Base-by-base conservation (phyloP, 805 yeast genomes). In the Ogataea nitratoaversa region DNA sequence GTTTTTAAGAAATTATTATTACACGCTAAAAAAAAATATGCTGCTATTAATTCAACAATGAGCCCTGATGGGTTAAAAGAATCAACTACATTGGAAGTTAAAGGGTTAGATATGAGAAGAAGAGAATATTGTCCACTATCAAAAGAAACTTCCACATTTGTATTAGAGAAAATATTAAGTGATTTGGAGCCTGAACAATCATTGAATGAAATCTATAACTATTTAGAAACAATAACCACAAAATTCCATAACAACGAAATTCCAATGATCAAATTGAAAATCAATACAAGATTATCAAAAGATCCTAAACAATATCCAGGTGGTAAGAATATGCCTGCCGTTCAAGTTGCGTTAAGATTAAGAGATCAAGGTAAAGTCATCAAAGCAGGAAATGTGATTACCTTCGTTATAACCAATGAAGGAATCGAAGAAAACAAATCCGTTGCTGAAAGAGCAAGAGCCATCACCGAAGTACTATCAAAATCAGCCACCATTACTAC, bases 11-110 rank as follows among this genome's bases (percentile, higher is more conserved):
- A 87, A 48, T 68, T 93, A 38, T 69, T 93, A 41, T 67, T 93
- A 37, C 95, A 88, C 60, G 86, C 96, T n/a, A 93, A 93, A 69
- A 93, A 93, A 77, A 93, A 93, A 66, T 93, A 93, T 59, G 99
- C 99, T 8, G 98, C 98, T 1, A 70, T 90, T 67, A 84, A 80
- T 53, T 61, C 74, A 1, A 66, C 60, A 38, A 71, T 72, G 51
- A 65, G 48, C 43, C 37, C 45, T 6, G 67, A 68, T 29, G 84
- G 88, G 9, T 27, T n/a, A 12, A 74, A 76, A 9, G 78, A 82
- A 42, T 70, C 65, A 37, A 67, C 80, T 5, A 59, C 67, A 16
- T 68, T 91, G 47, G 97, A 93, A 62, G 96, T 91, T 32, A 93
- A 93, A 61, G 99, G 99, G 56, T 74, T 93, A 36, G 99, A 93